Percentiles rank a stretch among this genome's conserved stretches.
phyloP scores from a whole-genome alignment of 768 basidiomycete genomes.

The Ramaria rubella region DNA sequence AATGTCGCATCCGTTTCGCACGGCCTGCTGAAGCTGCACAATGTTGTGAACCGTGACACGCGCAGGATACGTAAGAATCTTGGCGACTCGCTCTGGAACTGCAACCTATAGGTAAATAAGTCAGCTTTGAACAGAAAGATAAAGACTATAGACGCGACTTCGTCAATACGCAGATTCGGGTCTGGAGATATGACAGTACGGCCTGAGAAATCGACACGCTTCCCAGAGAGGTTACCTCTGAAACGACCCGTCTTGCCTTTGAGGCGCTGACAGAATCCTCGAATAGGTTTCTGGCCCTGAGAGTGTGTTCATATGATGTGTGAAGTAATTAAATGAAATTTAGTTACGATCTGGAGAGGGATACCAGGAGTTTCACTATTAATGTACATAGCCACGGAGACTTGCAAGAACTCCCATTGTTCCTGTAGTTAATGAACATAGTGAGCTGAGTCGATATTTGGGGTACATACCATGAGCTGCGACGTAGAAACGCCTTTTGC shows the following conservation, averaged over 20 bases:
- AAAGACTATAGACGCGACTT: slow-evolving; percentile 36
- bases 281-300: slow-evolving; percentile 83
- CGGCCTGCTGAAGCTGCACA: slow-evolving; percentile 60
- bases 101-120: slow-evolving; percentile 54
- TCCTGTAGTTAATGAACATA: slow-evolving; percentile 44
- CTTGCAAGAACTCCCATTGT: slow-evolving; percentile 97
- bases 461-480: slow-evolving; percentile 68
- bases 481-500: slow-evolving; percentile 82
- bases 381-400: slow-evolving; percentile 95
- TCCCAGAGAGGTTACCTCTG: slow-evolving; percentile 95
- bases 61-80: slow-evolving; percentile 93
- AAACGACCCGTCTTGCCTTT: slow-evolving; percentile 99
- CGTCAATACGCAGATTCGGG: slow-evolving; percentile 97
- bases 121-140: too few relatives aligned
- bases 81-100: slow-evolving; percentile 91
- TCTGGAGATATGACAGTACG: slow-evolving; percentile 99
- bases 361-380: slow-evolving; percentile 96
- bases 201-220: slow-evolving; percentile 97
- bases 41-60: slow-evolving; percentile 91
- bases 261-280: slow-evolving; percentile 94
- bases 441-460: slow-evolving; percentile 8
- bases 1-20: slow-evolving; percentile 81
- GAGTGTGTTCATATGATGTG: background rate
- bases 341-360: slow-evolving; percentile 53
- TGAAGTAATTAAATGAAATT: background rate